Conservation (phyloP, 257 asterid genomes). For the Solanum lycopersicoides region DNA sequence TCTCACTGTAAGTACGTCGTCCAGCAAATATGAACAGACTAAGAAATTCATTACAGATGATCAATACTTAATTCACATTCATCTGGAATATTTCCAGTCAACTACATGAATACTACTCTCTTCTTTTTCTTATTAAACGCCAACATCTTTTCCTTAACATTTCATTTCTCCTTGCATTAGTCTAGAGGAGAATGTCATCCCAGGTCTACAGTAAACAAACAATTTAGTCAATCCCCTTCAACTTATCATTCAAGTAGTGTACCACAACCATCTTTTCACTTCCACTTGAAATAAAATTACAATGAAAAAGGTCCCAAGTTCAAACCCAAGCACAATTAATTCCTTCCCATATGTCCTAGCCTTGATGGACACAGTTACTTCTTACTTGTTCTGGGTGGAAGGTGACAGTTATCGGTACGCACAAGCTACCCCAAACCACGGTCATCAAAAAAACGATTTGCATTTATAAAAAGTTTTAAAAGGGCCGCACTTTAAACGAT, state of each 20-base stretch:
- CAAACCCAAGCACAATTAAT: neutral
- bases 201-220: neutral
- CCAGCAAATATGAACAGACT: neutral
- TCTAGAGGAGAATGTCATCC: neutral
- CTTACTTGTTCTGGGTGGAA: neutral
- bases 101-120: neutral
- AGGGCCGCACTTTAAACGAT: neutral
- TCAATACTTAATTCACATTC: neutral
- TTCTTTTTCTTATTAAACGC: neutral
- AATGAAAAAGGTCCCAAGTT: neutral
- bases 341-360: neutral
- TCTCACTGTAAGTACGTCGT: neutral
- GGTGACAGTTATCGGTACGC: neutral
- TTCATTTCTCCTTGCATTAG: neutral
- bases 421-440: neutral
- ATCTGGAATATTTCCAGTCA: neutral
- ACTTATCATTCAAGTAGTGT: neutral
- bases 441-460: neutral
- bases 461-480: too few species aligned
- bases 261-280: neutral
- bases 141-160: neutral
- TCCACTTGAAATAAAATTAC: neutral
- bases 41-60: neutral
- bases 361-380: neutral
- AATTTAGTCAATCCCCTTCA: neutral